These are phyloP conservation scores for Chlorella ohadii DNA, from an alignment of 139 green algal genomes.

Conservation along the genomic window DNA sequence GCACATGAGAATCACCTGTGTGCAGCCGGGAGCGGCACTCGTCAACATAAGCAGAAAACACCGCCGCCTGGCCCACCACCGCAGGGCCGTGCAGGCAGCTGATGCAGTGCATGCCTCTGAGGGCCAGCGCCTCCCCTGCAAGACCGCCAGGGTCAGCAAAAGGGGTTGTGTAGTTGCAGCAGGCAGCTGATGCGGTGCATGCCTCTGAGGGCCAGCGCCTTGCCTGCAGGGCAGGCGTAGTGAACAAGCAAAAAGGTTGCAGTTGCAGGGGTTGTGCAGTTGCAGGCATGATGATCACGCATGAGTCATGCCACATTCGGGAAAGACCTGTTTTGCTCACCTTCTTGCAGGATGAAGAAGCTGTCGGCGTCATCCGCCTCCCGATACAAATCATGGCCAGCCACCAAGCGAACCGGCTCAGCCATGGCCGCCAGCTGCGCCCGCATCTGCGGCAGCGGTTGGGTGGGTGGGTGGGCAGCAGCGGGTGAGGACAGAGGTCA, in stretches of 20 bases:
- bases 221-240: neutral
- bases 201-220: slow-evolving; percentile 7
- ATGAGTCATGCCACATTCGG: too few species aligned
- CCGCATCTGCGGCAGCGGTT: neutral
- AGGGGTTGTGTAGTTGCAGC: too few species aligned
- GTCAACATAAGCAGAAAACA: slow-evolving; percentile 8
- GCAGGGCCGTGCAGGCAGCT: slow-evolving; percentile 37
- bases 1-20: slow-evolving; percentile 22
- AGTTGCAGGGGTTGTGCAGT: too few species aligned
- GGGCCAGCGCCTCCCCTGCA: slow-evolving; percentile 16
- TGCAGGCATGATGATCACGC: too few species aligned
- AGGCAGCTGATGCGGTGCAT: slow-evolving; percentile 17
- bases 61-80: slow-evolving; percentile 36
- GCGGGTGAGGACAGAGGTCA: neutral
- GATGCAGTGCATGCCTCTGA: slow-evolving; percentile 23
- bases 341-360: slow-evolving; percentile 33
- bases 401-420: slow-evolving; percentile 30
- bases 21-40: slow-evolving; percentile 20
- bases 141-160: neutral
- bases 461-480: too few species aligned
- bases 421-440: slow-evolving; percentile 10
- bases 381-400: slow-evolving; percentile 30
- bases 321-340: neutral
- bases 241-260: too few species aligned
- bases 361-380: slow-evolving; percentile 12